Evolutionary conservation across 805 yeast species (phyloP).

Genomic region (Debaryomyces maramus): DNA sequence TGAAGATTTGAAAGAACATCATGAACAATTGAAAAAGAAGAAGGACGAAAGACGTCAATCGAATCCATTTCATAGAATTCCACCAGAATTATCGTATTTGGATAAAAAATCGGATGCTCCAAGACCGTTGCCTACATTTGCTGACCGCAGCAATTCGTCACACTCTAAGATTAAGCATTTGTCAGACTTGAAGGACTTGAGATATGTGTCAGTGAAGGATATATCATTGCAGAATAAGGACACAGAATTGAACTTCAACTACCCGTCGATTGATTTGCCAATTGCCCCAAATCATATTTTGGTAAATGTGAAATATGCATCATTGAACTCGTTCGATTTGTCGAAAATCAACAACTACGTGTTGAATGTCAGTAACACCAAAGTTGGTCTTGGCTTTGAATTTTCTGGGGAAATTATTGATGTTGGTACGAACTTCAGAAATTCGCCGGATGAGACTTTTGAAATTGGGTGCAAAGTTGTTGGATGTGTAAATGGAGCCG

Average conservation of each 20-base stretch:
- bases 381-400: slow-evolving; percentile 69
- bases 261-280: slow-evolving; percentile 50
- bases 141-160: background rate
- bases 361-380: slow-evolving; percentile 51
- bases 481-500: slow-evolving; percentile 56
- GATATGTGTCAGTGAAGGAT: slow-evolving; percentile 52
- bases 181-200: slow-evolving; percentile 45
- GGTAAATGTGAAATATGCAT: slow-evolving; percentile 58
- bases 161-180: background rate
- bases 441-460: slow-evolving; percentile 21
- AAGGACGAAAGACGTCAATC: slow-evolving; percentile 26
- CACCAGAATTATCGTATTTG: slow-evolving; percentile 42
- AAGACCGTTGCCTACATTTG: slow-evolving; percentile 17
- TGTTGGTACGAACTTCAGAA: slow-evolving; percentile 49
- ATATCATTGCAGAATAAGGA: slow-evolving; percentile 43
- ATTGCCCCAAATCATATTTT: slow-evolving; percentile 48
- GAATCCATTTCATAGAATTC: slow-evolving; percentile 40
- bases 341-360: slow-evolving; percentile 57
- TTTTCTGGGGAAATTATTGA: slow-evolving; percentile 59
- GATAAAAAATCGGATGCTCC: slow-evolving; percentile 28
- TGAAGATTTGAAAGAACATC: slow-evolving; percentile 38
- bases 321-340: slow-evolving; percentile 66
- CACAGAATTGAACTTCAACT: slow-evolving; percentile 53
- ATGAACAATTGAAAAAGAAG: slow-evolving; percentile 24
- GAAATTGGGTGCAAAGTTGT: slow-evolving; percentile 63